A percentile compares a stretch with the other conserved stretches of the same genome.
phyloP scores from a whole-genome alignment of 306 rosid species.

The Cicer bijugum region DNA sequence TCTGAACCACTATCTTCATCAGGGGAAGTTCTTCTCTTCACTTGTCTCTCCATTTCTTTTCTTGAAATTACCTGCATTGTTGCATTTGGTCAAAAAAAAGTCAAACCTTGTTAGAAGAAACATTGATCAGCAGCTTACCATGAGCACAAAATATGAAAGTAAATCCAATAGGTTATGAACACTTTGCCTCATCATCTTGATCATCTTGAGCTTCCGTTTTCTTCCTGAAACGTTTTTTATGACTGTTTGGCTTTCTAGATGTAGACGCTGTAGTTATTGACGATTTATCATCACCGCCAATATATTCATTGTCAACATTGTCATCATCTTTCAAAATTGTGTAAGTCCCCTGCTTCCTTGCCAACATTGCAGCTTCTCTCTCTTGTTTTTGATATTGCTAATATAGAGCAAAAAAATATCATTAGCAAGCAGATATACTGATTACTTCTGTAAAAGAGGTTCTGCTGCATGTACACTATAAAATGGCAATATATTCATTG shows the following conservation, averaged over 20 bases:
- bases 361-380: constrained; percentile 83
- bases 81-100: constrained; percentile 51
- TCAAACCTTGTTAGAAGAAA: constrained; percentile 44
- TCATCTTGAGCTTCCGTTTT: constrained; percentile 67
- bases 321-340: constrained; percentile 78
- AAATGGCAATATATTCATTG: constrained; percentile 13
- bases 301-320: constrained; percentile 40
- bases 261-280: constrained; percentile 48
- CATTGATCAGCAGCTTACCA: constrained; percentile 38
- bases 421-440: constrained; percentile 18
- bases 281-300: constrained; percentile 48
- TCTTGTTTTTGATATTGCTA: constrained; percentile 87
- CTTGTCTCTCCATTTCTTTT: constrained; percentile 61
- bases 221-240: constrained; percentile 74
- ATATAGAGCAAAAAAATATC: constrained; percentile 39
- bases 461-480: constrained; percentile 18
- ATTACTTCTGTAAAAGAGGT: neutral
- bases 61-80: constrained; percentile 61
- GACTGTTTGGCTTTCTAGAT: constrained; percentile 52
- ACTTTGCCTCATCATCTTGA: constrained; percentile 72
- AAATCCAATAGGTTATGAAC: constrained; percentile 43
- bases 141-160: constrained; percentile 44
- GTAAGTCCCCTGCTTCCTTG: constrained; percentile 72
- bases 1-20: constrained; percentile 75
- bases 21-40: constrained; percentile 61